A percentile compares a stretch with the other conserved stretches of the same genome.
phyloP scores from a whole-genome alignment of 192 early-diverging fungal species.

The Kickxella alabastrina region DNA sequence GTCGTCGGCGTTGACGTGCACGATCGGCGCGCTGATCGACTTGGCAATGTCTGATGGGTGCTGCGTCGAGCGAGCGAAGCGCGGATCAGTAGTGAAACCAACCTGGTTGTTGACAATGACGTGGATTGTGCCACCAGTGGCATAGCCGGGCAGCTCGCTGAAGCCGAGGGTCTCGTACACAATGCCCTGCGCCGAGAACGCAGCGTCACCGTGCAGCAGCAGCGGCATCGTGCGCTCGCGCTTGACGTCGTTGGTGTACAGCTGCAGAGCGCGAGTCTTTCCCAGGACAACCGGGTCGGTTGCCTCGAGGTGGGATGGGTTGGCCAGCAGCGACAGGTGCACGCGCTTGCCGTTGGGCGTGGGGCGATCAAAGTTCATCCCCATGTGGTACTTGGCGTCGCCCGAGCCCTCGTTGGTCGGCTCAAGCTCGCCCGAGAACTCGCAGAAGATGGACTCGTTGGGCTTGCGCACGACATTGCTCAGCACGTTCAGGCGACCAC shows the following conservation, averaged over 20 bases:
- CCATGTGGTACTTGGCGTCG: conserved; percentile 92
- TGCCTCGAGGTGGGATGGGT: conserved; percentile 98
- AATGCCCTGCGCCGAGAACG: conserved; percentile 96
- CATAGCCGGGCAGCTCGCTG: conserved; percentile 90
- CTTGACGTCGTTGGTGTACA: conserved; percentile 84
- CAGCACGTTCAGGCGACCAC: conserved; percentile 96
- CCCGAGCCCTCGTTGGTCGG: conserved; percentile 92
- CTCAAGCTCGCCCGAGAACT: conserved; percentile 87
- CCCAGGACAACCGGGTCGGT: conserved; percentile 97
- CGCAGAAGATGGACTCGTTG: conserved; percentile 97
- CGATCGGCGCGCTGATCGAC: conserved; percentile 91
- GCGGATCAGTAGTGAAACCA: conserved; percentile 98
- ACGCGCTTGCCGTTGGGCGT: conserved; percentile 97
- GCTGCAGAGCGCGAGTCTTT: conserved; percentile 94
- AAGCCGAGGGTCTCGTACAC: conserved; percentile 97
- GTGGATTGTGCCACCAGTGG: conserved; percentile 96
- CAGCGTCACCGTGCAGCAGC: conserved; percentile 96
- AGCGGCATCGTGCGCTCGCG: conserved; percentile 85
- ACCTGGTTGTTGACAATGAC: conserved; percentile 99
- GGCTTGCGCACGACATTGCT: conserved; percentile 99
- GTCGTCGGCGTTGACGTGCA: conserved; percentile 99
- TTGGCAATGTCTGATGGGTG: conserved; percentile 99
- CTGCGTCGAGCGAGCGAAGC: conserved; percentile 88
- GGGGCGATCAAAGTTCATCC: conserved; percentile 93
- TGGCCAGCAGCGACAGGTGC: conserved; percentile 94